Percentiles rank a stretch among this genome's conserved stretches.
Conservation (phyloP, 805 yeast genomes). For the Saccharomycopsis javanensis region DNA sequence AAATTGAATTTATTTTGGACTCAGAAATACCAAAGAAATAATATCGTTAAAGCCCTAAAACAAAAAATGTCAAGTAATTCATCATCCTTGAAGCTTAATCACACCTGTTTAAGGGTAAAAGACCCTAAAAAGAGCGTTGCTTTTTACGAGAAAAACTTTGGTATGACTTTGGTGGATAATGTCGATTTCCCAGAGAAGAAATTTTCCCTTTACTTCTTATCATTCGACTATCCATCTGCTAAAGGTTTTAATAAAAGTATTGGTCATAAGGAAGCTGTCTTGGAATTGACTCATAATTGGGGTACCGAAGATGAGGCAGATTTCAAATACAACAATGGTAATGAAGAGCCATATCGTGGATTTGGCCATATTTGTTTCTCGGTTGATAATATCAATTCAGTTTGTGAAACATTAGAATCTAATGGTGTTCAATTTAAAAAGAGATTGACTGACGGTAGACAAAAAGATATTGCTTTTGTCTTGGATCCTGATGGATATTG, state of each 20-base stretch:
- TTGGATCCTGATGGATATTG: constrained; percentile 96
- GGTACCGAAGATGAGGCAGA: constrained; percentile 53
- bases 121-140: constrained; percentile 65
- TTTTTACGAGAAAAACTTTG: constrained; percentile 68
- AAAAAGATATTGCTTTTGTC: constrained; percentile 85
- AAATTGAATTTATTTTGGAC: background rate
- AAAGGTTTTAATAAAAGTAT: constrained; percentile 26
- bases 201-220: constrained; percentile 63
- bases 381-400: constrained; percentile 65
- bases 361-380: constrained; percentile 91
- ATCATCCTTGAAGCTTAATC: constrained; percentile 37
- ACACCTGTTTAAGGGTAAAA: constrained; percentile 71
- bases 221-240: constrained; percentile 32
- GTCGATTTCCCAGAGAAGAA: constrained; percentile 44
- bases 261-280: constrained; percentile 51
- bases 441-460: constrained; percentile 82
- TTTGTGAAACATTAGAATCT: constrained; percentile 47
- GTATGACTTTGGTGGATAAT: constrained; percentile 51
- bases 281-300: constrained; percentile 77
- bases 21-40: no score
- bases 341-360: constrained; percentile 75
- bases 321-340: constrained; percentile 67
- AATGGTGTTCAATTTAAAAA: constrained; percentile 72
- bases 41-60: no score
- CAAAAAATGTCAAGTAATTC: background rate